Evolutionary conservation across 2,329 filamentous ascomycete genomes (phyloP), one percentile per base, ranked within the genome.

Genomic region (Cryphonectria japonica): DNA sequence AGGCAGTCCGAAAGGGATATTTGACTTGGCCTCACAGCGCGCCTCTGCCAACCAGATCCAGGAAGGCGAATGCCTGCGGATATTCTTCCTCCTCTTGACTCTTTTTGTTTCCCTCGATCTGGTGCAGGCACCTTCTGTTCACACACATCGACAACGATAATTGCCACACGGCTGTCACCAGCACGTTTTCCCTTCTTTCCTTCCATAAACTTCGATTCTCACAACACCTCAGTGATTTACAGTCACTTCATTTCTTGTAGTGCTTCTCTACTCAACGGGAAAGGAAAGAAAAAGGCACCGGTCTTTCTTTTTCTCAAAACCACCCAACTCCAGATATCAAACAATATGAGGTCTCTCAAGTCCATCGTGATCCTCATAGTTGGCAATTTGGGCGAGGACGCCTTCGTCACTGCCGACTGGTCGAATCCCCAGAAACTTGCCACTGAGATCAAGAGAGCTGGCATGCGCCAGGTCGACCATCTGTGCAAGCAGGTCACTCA

Each of bases 401-500:
- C 37, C 41, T 64, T 64, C n/a, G 61, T 64, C 39, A 64, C 61
- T 22, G 61, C 61, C 39, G 61, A 64, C 39, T 64, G 61, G 61
- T 64, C 61, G 37, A 46, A 64, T n/a, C 39, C 37, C 11, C 61
- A 64, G 1, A 79, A 70, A 1, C 91, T 89, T 77, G 80, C 61
- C 14, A 29, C 39, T 11, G 61, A 64, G 16, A 64, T 64, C 39
- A 64, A 64, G 41, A 39, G 39, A 64, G 61, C 61, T 19, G 61
- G 61, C 11, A 46, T 64, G 7, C 39, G 61, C 37, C 61, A 64
- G 6, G 61, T 29, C 41, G 61, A 46, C 14, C 39, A 19, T n/a
- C 19, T 93, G 26, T 83, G 83, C 37, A 78, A 83, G 0, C 76
- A 82, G 0, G 88, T 91, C 13, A 97, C 94, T 0, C 94, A 97